Evolutionary conservation across 2,329 filamentous ascomycete species (phyloP), one percentile per base, ranked within the genome.

Genomic region (Sordariomycetes sp.): DNA sequence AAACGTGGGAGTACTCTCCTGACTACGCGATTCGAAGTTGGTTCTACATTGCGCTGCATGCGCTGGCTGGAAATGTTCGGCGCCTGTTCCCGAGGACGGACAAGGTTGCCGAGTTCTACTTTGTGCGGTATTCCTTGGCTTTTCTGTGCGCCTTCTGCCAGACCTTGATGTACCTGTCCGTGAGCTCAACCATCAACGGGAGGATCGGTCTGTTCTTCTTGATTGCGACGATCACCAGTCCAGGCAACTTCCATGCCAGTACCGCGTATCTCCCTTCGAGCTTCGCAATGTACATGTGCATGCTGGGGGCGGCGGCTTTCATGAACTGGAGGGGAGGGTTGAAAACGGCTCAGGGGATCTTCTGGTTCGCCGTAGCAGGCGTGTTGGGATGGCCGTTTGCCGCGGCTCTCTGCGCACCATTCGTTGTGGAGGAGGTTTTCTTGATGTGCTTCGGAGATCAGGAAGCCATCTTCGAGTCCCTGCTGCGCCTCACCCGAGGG

Each of bases 1-100:
- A 98, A 63, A 98, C 92, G 2, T 98, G 92, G 92, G 92, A 98
- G 59, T 98, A 96, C 61, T 94, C 90, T 1, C 92, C 92, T 5
- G 81, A 90, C 38, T 96, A 84, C 59, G 85, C 87, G 33, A 95
- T 98, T 47, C 79, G 92, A 42, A 95, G 87, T 62, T 98, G 92
- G 92, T 68, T 87, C 16, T 98, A 98, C 51, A 69, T 93, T 24
- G 73, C 68, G 5, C 60, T 95, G 2, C 90, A 98, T 58, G 84
- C 87, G 18, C 45, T 80, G 15, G 59, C 84, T 30, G 82, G 79
- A 29, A 84, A 76, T 41, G 45, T 86, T 14, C 72, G 78, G 21
- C 70, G 78, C 24, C 48, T 92, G 5, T 52, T 80, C 2, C 77
- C 77, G 3, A 71, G 70, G 32, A 63, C 75, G 3, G 72, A 63